These are phyloP conservation scores for Laguncularia racemosa DNA, from an alignment of 345 rosid species.

Conservation along the genomic window DNA sequence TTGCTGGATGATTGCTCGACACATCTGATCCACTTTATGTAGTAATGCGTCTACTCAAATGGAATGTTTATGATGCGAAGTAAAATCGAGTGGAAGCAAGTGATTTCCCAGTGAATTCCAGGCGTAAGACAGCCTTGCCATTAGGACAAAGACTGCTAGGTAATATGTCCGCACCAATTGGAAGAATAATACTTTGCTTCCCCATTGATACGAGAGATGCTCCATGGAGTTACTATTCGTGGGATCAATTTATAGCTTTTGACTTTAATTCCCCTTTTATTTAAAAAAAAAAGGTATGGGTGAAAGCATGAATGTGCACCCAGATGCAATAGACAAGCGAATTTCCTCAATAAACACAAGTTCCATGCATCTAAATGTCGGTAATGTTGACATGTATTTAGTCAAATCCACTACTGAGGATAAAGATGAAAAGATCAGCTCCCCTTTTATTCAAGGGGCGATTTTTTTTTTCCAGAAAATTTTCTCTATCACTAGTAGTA, in stretches of 20 bases:
- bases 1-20: no score
- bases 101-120: no score
- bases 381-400: conserved; percentile 51
- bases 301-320: conserved; percentile 11
- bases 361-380: conserved; percentile 49
- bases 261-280: conserved; percentile 44
- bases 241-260: conserved; percentile 62
- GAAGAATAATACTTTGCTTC: conserved; percentile 68
- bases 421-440: conserved; percentile 21
- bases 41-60: no score
- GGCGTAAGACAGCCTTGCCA: conserved; percentile 20
- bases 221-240: conserved; percentile 24
- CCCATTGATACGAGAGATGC: conserved; percentile 43
- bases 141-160: conserved; percentile 44
- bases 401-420: conserved; percentile 33
- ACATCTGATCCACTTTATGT: no score
- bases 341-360: conserved; percentile 29
- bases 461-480: conserved; percentile 44
- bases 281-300: conserved; percentile 22
- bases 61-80: no score
- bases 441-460: conserved; percentile 16
- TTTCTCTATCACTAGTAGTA: conserved; percentile 37
- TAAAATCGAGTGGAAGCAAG: no score
- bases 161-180: conserved; percentile 46
- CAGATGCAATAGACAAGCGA: conserved; percentile 29